Evolutionary conservation across 306 rosid genomes (phyloP).

Genomic region (Urtica urens): DNA sequence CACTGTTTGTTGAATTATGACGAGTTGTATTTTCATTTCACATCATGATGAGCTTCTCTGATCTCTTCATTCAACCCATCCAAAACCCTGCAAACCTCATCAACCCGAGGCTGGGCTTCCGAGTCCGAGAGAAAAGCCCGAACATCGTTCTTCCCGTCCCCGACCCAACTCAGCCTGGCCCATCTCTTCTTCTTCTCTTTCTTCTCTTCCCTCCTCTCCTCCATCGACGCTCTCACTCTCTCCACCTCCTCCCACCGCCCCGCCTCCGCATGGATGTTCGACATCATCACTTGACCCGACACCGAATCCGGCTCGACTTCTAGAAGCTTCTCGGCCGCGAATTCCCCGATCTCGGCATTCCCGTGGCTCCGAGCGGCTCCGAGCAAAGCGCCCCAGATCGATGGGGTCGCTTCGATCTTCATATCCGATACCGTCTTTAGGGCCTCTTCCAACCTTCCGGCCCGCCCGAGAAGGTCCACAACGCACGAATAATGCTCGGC

Average conservation of each 20-base stretch:
- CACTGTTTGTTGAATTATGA: too few relatives aligned
- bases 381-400: constrained; percentile 70
- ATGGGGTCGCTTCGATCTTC: constrained; percentile 50
- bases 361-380: constrained; percentile 50
- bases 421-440: constrained; percentile 35
- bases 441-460: constrained; percentile 72
- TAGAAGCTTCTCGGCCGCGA: constrained; percentile 45
- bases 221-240: constrained; percentile 47
- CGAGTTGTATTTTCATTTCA: too few relatives aligned
- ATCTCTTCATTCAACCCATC: constrained; percentile 37
- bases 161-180: constrained; percentile 85
- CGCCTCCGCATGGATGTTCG: constrained; percentile 68
- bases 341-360: constrained; percentile 42
- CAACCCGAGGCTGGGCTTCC: constrained; percentile 29
- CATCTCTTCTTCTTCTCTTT: too few relatives aligned
- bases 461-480: constrained; percentile 65
- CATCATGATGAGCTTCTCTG: constrained; percentile 31
- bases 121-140: constrained; percentile 44
- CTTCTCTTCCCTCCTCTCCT: constrained; percentile 45
- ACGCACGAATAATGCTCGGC: constrained; percentile 69
- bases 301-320: constrained; percentile 59
- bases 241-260: constrained; percentile 68
- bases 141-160: constrained; percentile 40
- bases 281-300: constrained; percentile 63
- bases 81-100: constrained; percentile 26